These are phyloP conservation scores for Neurospora sp. DNA, from an alignment of 495 filamentous ascomycete genomes.

Conservation along the genomic window DNA sequence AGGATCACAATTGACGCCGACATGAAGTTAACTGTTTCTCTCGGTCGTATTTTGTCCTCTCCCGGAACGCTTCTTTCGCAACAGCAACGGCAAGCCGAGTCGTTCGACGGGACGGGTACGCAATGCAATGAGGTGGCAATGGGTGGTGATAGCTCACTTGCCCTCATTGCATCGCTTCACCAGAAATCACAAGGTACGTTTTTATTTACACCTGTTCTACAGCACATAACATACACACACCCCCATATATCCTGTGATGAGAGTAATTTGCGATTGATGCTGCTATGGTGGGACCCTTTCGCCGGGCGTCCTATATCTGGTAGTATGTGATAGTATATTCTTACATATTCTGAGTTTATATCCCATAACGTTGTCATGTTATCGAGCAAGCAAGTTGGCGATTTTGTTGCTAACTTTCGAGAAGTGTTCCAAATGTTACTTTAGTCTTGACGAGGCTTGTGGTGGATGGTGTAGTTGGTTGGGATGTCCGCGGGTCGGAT, in stretches of 20 bases:
- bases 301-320: conserved; percentile 20
- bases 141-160: background rate
- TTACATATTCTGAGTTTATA: conserved; percentile 24
- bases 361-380: background rate
- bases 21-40: background rate
- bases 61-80: background rate
- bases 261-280: conserved; percentile 28
- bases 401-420: background rate
- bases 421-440: background rate
- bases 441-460: background rate
- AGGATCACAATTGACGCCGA: background rate
- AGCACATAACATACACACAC: background rate
- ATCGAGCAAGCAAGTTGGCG: background rate
- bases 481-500: background rate
- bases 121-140: background rate
- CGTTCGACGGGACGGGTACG: background rate
- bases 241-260: conserved; percentile 13
- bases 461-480: background rate
- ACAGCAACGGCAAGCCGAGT: background rate
- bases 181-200: background rate
- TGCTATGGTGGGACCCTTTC: conserved; percentile 19
- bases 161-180: background rate
- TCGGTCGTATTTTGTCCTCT: background rate
- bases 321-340: conserved; percentile 23
- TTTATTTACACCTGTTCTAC: background rate